Conservation (phyloP, 768 basidiomycete species). For the Serendipita sp. region DNA sequence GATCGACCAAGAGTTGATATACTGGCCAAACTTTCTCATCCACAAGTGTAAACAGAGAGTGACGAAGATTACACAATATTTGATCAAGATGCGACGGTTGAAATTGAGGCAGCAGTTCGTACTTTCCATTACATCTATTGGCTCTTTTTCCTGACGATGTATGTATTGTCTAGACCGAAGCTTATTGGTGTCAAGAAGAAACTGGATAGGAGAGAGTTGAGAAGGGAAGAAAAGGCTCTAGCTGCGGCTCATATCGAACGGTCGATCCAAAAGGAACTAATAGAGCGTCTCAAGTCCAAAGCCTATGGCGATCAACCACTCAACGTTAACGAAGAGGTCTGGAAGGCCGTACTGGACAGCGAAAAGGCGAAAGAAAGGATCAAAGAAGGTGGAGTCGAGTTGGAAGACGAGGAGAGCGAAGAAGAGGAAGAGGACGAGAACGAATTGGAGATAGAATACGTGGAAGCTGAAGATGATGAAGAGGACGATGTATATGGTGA, state of each 20-base stretch:
- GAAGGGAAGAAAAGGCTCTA: constrained; percentile 88
- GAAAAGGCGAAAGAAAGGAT: constrained; percentile 31
- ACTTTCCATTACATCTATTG: constrained; percentile 7
- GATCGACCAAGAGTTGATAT: constrained; percentile 92
- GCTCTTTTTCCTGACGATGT: not conserved
- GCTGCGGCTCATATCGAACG: constrained; percentile 89
- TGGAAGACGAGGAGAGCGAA: constrained; percentile 32
- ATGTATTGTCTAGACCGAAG: constrained; percentile 46
- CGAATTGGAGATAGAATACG: constrained; percentile 28
- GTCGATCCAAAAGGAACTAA: constrained; percentile 88
- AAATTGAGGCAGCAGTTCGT: constrained; percentile 73
- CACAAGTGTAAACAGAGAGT: constrained; percentile 99
- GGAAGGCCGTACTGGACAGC: constrained; percentile 78
- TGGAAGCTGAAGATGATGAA: constrained; percentile 43
- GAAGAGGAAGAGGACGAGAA: constrained; percentile 24
- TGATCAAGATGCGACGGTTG: constrained; percentile 92
- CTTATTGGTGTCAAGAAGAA: constrained; percentile 95
- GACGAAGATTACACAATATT: constrained; percentile 97
- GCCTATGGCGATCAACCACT: constrained; percentile 95
- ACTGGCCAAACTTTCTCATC: constrained; percentile 94
- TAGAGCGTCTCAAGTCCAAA: constrained; percentile 88
- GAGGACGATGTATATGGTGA: constrained; percentile 38
- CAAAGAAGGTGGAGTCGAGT: constrained; percentile 24
- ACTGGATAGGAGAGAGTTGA: constrained; percentile 79
- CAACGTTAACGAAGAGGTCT: constrained; percentile 94